Evolutionary conservation across 768 basidiomycete species (phyloP).

Genomic region (Auriscalpium orientale): DNA sequence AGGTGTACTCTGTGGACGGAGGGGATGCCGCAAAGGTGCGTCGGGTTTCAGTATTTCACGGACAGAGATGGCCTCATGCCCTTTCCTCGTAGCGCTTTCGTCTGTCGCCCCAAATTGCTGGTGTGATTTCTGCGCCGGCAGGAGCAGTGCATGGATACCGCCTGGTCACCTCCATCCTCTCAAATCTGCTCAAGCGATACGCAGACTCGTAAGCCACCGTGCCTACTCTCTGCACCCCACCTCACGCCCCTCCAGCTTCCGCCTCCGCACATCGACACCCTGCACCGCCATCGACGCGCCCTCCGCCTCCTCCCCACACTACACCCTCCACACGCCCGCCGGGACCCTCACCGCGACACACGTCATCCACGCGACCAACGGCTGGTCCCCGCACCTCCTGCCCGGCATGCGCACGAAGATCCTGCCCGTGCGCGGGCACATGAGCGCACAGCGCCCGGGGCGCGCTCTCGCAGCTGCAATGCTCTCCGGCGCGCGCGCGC

Average conservation of each 20-base stretch:
- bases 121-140: conserved; percentile 45
- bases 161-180: conserved; percentile 52
- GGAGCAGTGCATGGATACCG: conserved; percentile 68
- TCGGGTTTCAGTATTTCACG: neutral
- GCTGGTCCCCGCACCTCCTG: conserved; percentile 69
- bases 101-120: conserved; percentile 37
- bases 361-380: conserved; percentile 82
- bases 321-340: conserved; percentile 52
- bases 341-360: conserved; percentile 52
- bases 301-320: conserved; percentile 24
- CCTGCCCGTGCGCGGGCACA: conserved; percentile 48
- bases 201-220: conserved; percentile 34
- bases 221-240: neutral
- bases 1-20: conserved; percentile 23
- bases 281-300: conserved; percentile 43
- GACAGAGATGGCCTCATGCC: no score
- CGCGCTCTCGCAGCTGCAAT: conserved; percentile 20
- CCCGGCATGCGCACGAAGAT: conserved; percentile 54
- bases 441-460: conserved; percentile 61
- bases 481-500: conserved; percentile 39
- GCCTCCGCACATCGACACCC: conserved; percentile 52
- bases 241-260: conserved; percentile 37
- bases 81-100: conserved; percentile 35
- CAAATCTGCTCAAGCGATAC: conserved; percentile 43
- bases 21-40: conserved; percentile 29